Evolutionary conservation across 2,329 filamentous ascomycete genomes (phyloP).

Genomic region (Neofusicoccum umdonicola): DNA sequence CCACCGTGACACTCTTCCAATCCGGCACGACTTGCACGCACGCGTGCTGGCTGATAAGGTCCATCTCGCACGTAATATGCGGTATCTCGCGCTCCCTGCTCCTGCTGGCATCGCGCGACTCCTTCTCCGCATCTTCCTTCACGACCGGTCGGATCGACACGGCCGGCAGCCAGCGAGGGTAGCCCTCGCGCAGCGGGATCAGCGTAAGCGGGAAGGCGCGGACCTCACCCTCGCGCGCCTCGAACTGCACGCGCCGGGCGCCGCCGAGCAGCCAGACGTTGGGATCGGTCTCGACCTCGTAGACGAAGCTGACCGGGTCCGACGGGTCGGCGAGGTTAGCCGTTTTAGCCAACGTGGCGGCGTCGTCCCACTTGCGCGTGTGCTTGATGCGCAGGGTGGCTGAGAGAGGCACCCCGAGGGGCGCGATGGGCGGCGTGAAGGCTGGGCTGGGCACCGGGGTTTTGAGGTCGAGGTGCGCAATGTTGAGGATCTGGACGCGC

Average conservation of each 20-base stretch:
- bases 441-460: constrained; percentile 27
- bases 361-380: constrained; percentile 53
- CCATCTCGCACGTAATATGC: constrained; percentile 66
- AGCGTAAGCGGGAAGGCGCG: constrained; percentile 66
- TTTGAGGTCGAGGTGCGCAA: constrained; percentile 63
- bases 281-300: constrained; percentile 71
- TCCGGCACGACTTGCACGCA: constrained; percentile 72
- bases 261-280: constrained; percentile 87
- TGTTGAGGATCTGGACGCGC: constrained; percentile 77
- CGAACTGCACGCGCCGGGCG: constrained; percentile 74
- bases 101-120: background rate
- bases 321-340: constrained; percentile 29
- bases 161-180: constrained; percentile 68
- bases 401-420: constrained; percentile 63
- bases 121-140: constrained; percentile 22
- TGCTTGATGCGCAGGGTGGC: constrained; percentile 59
- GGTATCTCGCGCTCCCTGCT: constrained; percentile 23
- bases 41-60: constrained; percentile 75
- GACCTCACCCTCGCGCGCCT: constrained; percentile 48
- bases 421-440: constrained; percentile 44
- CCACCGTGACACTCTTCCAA: constrained; percentile 61
- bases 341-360: constrained; percentile 24
- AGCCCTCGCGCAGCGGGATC: constrained; percentile 62
- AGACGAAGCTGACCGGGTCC: constrained; percentile 70
- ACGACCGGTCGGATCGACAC: background rate